Evolutionary conservation across 495 filamentous ascomycete genomes (phyloP).

Genomic region (Oleoguttula mirabilis): DNA sequence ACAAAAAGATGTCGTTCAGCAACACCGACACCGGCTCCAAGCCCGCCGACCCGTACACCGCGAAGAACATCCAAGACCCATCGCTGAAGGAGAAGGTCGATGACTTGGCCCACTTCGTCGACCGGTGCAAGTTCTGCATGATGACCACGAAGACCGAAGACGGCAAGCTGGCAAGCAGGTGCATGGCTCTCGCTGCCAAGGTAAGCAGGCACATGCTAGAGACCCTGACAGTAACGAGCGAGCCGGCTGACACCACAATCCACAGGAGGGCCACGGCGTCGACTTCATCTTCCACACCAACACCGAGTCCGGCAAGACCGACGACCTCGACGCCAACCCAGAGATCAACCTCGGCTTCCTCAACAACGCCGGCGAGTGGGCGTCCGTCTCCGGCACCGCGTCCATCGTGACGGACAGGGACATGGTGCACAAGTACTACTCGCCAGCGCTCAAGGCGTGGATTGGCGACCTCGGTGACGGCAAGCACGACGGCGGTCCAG

Average conservation of each 20-base stretch:
- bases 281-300: conserved; percentile 92
- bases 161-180: conserved; percentile 59
- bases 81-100: conserved; percentile 67
- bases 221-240: too few relatives aligned
- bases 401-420: conserved; percentile 54
- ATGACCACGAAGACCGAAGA: conserved; percentile 46
- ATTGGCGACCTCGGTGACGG: conserved; percentile 84
- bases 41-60: conserved; percentile 69
- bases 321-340: conserved; percentile 62
- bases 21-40: conserved; percentile 47
- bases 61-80: conserved; percentile 52
- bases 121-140: conserved; percentile 67
- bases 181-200: conserved; percentile 82
- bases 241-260: background rate
- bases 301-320: conserved; percentile 82
- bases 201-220: too few relatives aligned
- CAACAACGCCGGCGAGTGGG: conserved; percentile 62
- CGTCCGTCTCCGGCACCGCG: conserved; percentile 65
- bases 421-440: conserved; percentile 66
- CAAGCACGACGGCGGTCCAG: conserved; percentile 65
- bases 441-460: conserved; percentile 67
- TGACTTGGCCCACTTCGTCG: conserved; percentile 57
- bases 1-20: conserved; percentile 35
- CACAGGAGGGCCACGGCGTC: conserved; percentile 61
- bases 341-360: conserved; percentile 82